Conservation (phyloP, 148 eudicot species). For the Talinum fruticosum region DNA sequence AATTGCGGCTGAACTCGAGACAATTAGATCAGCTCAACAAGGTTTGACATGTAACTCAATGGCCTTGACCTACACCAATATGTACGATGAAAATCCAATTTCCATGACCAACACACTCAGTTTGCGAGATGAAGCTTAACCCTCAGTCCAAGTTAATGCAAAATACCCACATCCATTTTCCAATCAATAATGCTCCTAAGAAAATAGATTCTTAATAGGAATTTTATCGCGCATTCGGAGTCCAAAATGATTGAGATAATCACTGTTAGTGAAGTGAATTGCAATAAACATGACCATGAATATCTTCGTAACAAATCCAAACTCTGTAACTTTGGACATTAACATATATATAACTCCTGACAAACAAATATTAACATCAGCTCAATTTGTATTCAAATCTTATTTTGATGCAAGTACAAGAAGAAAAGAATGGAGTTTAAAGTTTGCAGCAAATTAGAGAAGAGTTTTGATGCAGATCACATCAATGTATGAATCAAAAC, state of each 20-base stretch:
- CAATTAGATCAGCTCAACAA: not conserved
- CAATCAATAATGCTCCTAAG: too few species aligned
- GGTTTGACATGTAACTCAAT: not conserved
- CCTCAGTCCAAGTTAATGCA: too few species aligned
- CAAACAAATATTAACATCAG: too few species aligned
- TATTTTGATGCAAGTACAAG: not conserved
- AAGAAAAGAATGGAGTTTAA: not conserved
- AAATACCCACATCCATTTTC: too few species aligned
- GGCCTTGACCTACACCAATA: not conserved
- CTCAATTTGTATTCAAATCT: not conserved
- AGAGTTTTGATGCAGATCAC: not conserved
- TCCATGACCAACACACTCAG: too few species aligned
- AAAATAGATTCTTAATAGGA: too few species aligned
- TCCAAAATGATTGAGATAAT: not conserved
- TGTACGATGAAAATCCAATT: not conserved
- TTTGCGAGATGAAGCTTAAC: too few species aligned
- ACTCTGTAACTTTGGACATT: too few species aligned
- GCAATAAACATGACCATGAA: not conserved
- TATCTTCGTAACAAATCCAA: not conserved
- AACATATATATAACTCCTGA: too few species aligned
- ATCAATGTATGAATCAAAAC: not conserved
- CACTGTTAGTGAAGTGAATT: not conserved
- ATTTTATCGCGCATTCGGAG: not conserved
- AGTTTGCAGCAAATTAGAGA: not conserved
- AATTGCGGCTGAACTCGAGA: conserved; percentile 15